phyloP scores from a whole-genome alignment of 179 eudicot genomes.

The Vitellaria paradoxa region DNA sequence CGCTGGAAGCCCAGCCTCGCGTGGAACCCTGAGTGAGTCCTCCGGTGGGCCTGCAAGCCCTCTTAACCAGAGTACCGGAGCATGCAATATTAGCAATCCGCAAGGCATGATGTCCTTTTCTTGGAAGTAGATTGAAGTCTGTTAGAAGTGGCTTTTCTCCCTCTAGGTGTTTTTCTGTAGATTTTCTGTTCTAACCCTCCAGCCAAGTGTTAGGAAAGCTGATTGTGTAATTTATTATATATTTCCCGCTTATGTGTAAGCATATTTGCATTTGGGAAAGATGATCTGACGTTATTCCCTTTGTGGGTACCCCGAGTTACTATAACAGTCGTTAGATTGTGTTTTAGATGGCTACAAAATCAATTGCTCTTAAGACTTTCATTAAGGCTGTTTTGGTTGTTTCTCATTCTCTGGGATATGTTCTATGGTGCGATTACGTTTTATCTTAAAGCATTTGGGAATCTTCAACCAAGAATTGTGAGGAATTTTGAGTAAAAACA shows the following conservation, averaged over 20 bases:
- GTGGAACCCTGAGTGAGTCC: conserved; percentile 46
- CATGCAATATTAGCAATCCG: conserved; percentile 15
- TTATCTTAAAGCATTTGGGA: too few species aligned
- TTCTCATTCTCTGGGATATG: too few species aligned
- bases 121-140: conserved; percentile 4
- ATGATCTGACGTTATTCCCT: background rate
- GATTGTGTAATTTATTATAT: background rate
- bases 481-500: too few species aligned
- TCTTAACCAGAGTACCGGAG: conserved; percentile 28
- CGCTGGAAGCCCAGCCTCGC: conserved; percentile 42
- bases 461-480: too few species aligned
- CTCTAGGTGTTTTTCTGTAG: background rate
- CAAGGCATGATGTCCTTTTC: background rate
- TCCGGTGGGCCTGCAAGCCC: conserved; percentile 52
- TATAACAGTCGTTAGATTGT: background rate
- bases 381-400: background rate
- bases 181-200: background rate
- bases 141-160: background rate
- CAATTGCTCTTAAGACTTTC: background rate
- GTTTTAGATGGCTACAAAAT: background rate
- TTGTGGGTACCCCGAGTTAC: background rate
- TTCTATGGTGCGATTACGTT: too few species aligned
- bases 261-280: background rate
- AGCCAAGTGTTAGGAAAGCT: background rate
- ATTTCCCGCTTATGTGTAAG: background rate